phyloP scores from a whole-genome alignment of 2,329 filamentous ascomycete genomes.

The Botrytis medusae region DNA sequence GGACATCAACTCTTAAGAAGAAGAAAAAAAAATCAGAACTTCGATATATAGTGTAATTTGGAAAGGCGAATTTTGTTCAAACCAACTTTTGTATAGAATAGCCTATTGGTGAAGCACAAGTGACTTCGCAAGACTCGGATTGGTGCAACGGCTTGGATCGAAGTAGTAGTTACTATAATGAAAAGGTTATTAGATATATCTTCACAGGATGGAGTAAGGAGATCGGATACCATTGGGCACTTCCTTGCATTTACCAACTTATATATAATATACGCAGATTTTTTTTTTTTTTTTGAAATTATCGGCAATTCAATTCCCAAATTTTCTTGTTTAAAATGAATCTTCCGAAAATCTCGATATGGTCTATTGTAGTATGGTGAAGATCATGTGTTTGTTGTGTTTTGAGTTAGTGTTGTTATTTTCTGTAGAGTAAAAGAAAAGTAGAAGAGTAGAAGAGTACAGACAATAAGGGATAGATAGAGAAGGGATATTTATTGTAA shows the following conservation, averaged over 20 bases:
- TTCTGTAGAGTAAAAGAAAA: background rate
- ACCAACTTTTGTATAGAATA: background rate
- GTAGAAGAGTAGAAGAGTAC: background rate
- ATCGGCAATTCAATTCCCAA: background rate
- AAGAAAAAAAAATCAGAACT: conserved; percentile 25
- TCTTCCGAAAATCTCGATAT: background rate
- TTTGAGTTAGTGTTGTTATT: background rate
- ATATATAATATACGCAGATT: conserved; percentile 14
- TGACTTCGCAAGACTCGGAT: conserved; percentile 7
- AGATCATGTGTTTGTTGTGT: background rate
- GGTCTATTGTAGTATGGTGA: background rate
- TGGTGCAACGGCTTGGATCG: background rate
- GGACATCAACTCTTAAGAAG: background rate
- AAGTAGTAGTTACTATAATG: conserved; percentile 10
- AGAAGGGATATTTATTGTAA: background rate
- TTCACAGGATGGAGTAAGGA: conserved; percentile 11
- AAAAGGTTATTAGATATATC: conserved; percentile 11
- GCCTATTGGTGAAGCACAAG: conserved; percentile 3
- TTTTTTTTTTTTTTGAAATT: conserved; percentile 1
- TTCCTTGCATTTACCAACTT: conserved; percentile 7
- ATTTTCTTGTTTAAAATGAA: background rate
- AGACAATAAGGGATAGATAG: background rate
- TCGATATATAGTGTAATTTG: conserved; percentile 33
- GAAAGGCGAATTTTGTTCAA: conserved; percentile 3
- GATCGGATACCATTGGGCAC: conserved; percentile 10